Evolutionary conservation across 495 filamentous ascomycete species (phyloP), one percentile per base, ranked within the genome.

Genomic region (Penicillium paradoxum): DNA sequence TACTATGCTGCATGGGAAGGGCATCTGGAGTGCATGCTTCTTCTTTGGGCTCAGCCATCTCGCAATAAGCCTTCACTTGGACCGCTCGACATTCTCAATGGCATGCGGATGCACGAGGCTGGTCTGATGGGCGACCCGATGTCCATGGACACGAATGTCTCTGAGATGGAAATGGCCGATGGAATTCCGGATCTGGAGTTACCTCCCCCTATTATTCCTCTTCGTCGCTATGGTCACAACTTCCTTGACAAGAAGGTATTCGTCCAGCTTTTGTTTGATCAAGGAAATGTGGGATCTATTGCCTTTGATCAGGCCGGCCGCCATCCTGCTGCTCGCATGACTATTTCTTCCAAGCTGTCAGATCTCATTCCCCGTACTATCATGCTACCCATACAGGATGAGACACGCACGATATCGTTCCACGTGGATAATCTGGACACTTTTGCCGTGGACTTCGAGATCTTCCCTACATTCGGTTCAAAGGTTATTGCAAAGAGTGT

Each of bases 1-100:
- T 97, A 98, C 68, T 97, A 98, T 71, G 95, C 93, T 17, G 90
- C 92, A 0, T 98, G 95, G 95, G 93, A 98, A 75, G 95, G 95
- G 1, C 88, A 97, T 65, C 70, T 96, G 45, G 87, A 92, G 63
- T 97, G 92, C 67, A 97, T 98, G 88, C 80, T 86, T 48, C 79
- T 95, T 13, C 82, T 98, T 17, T 85, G 86, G 60, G 83, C 72
- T n/a, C 66, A 70, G 74, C 41, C 66, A 7, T 60, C 60, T 14
- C 53, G 65, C 11, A 40, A 49, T 9, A 53, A 42, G 4, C 37
- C 66, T 1, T 18, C 63, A 11, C 62, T 64, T 42, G 61, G 67
- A 38, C 70, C 73, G 6, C 51, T 74, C 24, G 67, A 69, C 39
- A 52, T 68, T 25, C 49, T 73, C 37, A 71, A 73, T 45, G 71